A percentile compares a stretch with the other conserved stretches of the same genome.
Evolutionary conservation across 768 basidiomycete genomes (phyloP).

Genomic region (Mrakia blollopis): DNA sequence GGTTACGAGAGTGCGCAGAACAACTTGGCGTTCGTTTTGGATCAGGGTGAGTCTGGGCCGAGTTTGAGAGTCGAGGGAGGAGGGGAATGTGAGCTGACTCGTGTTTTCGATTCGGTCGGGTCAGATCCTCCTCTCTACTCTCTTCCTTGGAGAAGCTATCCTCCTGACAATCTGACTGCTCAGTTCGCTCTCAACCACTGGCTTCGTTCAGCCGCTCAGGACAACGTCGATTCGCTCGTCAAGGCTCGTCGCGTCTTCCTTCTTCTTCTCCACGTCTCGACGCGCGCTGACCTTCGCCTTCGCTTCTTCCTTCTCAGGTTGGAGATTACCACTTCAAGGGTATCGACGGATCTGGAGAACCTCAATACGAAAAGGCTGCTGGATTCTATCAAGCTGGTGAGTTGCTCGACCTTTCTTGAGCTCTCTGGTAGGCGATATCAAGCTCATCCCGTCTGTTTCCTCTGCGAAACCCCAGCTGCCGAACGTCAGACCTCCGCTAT

Average conservation of each 20-base stretch:
- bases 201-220: conserved; percentile 88
- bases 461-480: conserved; percentile 52
- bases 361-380: conserved; percentile 80
- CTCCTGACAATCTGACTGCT: conserved; percentile 63
- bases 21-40: conserved; percentile 85
- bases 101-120: neutral
- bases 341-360: conserved; percentile 67
- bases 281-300: neutral
- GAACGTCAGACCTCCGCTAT: conserved; percentile 87
- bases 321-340: conserved; percentile 96
- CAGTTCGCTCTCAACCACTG: conserved; percentile 82
- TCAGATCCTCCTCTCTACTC: conserved; percentile 29
- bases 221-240: conserved; percentile 92
- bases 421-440: neutral
- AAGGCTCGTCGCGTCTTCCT: conserved; percentile 56
- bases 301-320: neutral
- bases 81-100: neutral
- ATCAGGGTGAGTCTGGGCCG: conserved; percentile 60
- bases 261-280: neutral
- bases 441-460: neutral
- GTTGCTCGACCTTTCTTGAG: neutral
- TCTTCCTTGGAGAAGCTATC: conserved; percentile 23
- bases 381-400: conserved; percentile 76
- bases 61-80: neutral
- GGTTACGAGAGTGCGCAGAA: conserved; percentile 92